A percentile compares a stretch with the other conserved stretches of the same genome.
Conservation (phyloP, 768 basidiomycete species). For the Hygrophorus pudorinus region DNA sequence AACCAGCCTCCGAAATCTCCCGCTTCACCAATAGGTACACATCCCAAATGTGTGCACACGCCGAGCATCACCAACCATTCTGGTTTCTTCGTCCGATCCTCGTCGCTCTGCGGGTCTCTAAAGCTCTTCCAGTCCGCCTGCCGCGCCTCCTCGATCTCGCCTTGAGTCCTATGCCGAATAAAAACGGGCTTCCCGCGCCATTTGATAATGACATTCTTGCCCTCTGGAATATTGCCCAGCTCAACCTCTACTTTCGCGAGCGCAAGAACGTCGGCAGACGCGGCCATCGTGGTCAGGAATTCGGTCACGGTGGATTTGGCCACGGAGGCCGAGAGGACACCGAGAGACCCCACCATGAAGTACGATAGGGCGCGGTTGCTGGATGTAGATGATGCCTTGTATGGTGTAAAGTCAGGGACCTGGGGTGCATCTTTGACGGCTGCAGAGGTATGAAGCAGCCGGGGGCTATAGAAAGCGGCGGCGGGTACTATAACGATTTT, state of each 20-base stretch:
- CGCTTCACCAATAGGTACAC: constrained; percentile 90
- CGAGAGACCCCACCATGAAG: constrained; percentile 87
- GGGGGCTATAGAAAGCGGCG: constrained; percentile 41
- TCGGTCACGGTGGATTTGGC: constrained; percentile 92
- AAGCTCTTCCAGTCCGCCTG: constrained; percentile 73
- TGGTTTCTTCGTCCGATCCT: constrained; percentile 82
- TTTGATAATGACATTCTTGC: constrained; percentile 95
- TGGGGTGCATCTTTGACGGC: constrained; percentile 60
- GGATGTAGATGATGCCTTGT: constrained; percentile 58
- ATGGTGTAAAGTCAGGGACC: constrained; percentile 83
- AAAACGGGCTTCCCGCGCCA: constrained; percentile 99
- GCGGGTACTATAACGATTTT: constrained; percentile 34
- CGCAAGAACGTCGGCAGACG: constrained; percentile 95
- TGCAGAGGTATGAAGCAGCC: constrained; percentile 72
- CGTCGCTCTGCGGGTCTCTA: constrained; percentile 89
- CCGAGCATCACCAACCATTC: constrained; percentile 94
- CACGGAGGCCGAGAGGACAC: constrained; percentile 86
- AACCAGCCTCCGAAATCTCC: constrained; percentile 3
- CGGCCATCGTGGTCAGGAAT: constrained; percentile 92
- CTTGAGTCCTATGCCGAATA: constrained; percentile 88
- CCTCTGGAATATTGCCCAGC: constrained; percentile 83
- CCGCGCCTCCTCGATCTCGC: constrained; percentile 92
- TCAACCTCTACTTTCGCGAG: constrained; percentile 98
- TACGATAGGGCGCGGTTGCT: constrained; percentile 73
- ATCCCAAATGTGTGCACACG: constrained; percentile 96